These are phyloP conservation scores for Cladosporium austrohemisphaericum DNA, from an alignment of 2,329 filamentous ascomycete genomes.

Conservation along the genomic window DNA sequence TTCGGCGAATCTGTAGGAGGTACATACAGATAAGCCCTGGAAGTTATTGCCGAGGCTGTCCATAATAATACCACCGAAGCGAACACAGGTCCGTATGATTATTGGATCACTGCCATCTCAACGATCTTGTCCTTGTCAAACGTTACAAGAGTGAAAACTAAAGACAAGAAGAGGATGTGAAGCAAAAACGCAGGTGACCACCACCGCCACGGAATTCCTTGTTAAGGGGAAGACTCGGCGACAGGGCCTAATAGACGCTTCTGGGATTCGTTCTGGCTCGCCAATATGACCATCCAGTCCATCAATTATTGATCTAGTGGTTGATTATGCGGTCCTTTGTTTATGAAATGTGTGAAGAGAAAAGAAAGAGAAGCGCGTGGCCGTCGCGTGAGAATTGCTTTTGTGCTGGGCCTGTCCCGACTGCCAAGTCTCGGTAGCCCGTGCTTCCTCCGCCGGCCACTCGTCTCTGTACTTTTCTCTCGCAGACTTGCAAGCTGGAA, in stretches of 20 bases:
- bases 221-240: constrained; percentile 14
- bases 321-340: constrained; percentile 16
- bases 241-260: constrained; percentile 14
- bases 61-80: too few species aligned
- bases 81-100: too few species aligned
- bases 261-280: constrained; percentile 13
- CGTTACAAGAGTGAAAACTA: too few species aligned
- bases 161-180: constrained; percentile 2
- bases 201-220: constrained; percentile 13
- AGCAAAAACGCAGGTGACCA: constrained; percentile 16
- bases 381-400: neutral
- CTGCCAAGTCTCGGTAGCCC: too few species aligned
- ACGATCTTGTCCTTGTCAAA: too few species aligned
- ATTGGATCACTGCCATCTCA: too few species aligned
- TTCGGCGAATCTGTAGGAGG: too few species aligned
- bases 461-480: neutral
- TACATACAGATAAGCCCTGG: too few species aligned
- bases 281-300: constrained; percentile 17
- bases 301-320: constrained; percentile 10
- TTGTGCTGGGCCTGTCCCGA: constrained; percentile 3
- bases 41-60: too few species aligned
- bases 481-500: too few species aligned
- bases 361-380: neutral
- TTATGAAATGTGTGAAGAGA: constrained; percentile 15
- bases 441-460: too few species aligned